Evolutionary conservation across 2,329 filamentous ascomycete genomes (phyloP).

Genomic region (Paecilomyces variotii): DNA sequence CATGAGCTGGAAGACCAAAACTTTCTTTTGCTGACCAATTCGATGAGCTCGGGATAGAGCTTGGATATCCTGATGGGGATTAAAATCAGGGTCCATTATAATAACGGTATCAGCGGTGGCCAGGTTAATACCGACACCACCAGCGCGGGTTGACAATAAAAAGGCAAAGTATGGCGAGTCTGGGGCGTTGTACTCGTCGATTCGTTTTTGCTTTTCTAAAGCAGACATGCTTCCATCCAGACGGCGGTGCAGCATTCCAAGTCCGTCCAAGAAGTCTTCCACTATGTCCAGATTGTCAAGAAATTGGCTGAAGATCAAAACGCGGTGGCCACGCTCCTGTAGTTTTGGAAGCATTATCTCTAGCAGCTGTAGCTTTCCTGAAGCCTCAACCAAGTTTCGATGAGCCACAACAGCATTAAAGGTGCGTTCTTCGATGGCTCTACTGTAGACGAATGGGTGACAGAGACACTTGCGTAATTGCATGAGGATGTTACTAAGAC

Average conservation of each 20-base stretch:
- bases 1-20: slow-evolving; percentile 90
- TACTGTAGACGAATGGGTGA: slow-evolving; percentile 91
- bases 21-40: slow-evolving; percentile 93
- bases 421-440: slow-evolving; percentile 76
- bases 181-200: slow-evolving; percentile 86
- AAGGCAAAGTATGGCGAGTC: slow-evolving; percentile 81
- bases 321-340: slow-evolving; percentile 74
- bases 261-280: slow-evolving; percentile 78
- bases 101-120: slow-evolving; percentile 97
- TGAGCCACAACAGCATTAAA: slow-evolving; percentile 55
- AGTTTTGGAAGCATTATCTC: slow-evolving; percentile 83
- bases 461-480: slow-evolving; percentile 91
- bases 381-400: slow-evolving; percentile 82
- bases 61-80: slow-evolving; percentile 95
- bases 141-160: slow-evolving; percentile 84
- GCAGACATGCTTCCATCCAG: slow-evolving; percentile 78
- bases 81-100: slow-evolving; percentile 94
- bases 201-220: slow-evolving; percentile 85
- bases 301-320: slow-evolving; percentile 95
- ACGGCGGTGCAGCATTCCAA: slow-evolving; percentile 66
- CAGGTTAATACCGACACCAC: slow-evolving; percentile 94
- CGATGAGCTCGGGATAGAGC: slow-evolving; percentile 89
- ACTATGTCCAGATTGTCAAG: slow-evolving; percentile 77
- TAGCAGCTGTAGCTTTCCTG: slow-evolving; percentile 77
- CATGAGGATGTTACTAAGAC: slow-evolving; percentile 88